A percentile compares a stretch with the other conserved stretches of the same genome.
These are phyloP conservation scores for Maudiozyma saulgeensis DNA, from an alignment of 805 yeast genomes.

Conservation along the genomic window DNA sequence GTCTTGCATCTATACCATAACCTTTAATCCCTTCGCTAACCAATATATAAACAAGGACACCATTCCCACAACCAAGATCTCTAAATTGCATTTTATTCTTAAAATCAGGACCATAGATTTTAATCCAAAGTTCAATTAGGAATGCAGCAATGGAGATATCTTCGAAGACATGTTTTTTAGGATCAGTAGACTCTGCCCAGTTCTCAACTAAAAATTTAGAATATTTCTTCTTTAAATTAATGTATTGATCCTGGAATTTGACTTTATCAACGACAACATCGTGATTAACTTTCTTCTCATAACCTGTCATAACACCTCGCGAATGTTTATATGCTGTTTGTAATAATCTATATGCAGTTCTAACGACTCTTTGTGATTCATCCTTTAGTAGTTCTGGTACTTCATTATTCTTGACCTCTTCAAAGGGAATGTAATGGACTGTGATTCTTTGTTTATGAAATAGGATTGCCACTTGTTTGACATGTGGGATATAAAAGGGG, in stretches of 20 bases:
- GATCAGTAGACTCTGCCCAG: slow-evolving; percentile 95
- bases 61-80: slow-evolving; percentile 95
- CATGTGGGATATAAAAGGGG: slow-evolving; percentile 88
- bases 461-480: slow-evolving; percentile 65
- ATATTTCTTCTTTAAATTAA: slow-evolving; percentile 70
- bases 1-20: slow-evolving; percentile 80
- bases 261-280: slow-evolving; percentile 78
- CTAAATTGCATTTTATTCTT: slow-evolving; percentile 47
- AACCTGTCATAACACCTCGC: slow-evolving; percentile 72
- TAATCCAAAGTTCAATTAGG: slow-evolving; percentile 74
- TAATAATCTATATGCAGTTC: slow-evolving; percentile 74
- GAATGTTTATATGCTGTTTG: slow-evolving; percentile 81
- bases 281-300: slow-evolving; percentile 79
- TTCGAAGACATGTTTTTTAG: slow-evolving; percentile 91
- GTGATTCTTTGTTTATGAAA: slow-evolving; percentile 42
- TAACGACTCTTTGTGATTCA: slow-evolving; percentile 48
- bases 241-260: slow-evolving; percentile 73
- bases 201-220: slow-evolving; percentile 62
- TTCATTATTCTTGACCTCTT: slow-evolving; percentile 9
- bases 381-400: slow-evolving; percentile 20
- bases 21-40: slow-evolving; percentile 75
- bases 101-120: slow-evolving; percentile 34
- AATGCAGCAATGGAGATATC: slow-evolving; percentile 94
- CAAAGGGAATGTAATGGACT: slow-evolving; percentile 66
- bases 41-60: slow-evolving; percentile 68